Conservation (phyloP, 352 stramenopile genomes). For the Bremia lactucae region DNA sequence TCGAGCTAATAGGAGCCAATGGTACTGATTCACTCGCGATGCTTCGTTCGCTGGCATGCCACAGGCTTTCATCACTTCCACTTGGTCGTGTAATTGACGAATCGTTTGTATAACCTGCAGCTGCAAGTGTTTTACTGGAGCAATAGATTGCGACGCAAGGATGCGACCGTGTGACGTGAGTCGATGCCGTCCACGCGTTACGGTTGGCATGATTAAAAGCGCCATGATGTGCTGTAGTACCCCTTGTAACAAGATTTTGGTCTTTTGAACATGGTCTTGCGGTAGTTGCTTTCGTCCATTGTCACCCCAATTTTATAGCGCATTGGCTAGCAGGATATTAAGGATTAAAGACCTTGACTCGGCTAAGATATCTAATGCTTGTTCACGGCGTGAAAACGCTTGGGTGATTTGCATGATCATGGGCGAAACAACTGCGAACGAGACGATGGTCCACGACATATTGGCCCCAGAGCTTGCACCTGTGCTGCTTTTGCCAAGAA, state of each 20-base stretch:
- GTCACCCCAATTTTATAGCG: conserved; percentile 75
- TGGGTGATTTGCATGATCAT: conserved; percentile 86
- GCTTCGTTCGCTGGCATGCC: conserved; percentile 76
- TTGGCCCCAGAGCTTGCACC: conserved; percentile 58
- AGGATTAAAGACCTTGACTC: conserved; percentile 57
- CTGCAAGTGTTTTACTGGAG: conserved; percentile 35
- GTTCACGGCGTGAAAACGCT: conserved; percentile 61
- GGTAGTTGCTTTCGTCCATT: conserved; percentile 51
- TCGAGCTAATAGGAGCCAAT: conserved; percentile 75
- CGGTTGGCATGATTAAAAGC: conserved; percentile 53
- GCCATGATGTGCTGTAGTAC: conserved; percentile 36
- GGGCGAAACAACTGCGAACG: conserved; percentile 71
- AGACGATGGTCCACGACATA: conserved; percentile 77
- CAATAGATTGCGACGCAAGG: conserved; percentile 31
- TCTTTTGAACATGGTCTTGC: conserved; percentile 32
- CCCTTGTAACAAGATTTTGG: conserved; percentile 41
- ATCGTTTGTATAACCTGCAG: conserved; percentile 51
- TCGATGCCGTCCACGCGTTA: conserved; percentile 59
- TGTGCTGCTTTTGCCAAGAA: conserved; percentile 29
- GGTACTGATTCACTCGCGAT: conserved; percentile 83
- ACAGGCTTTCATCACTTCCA: conserved; percentile 63
- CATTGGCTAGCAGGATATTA: conserved; percentile 68
- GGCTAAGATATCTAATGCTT: conserved; percentile 54
- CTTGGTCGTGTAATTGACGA: conserved; percentile 49
- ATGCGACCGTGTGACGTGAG: conserved; percentile 43